Conservation (phyloP, 345 rosid species). For the Brassica rapa region DNA sequence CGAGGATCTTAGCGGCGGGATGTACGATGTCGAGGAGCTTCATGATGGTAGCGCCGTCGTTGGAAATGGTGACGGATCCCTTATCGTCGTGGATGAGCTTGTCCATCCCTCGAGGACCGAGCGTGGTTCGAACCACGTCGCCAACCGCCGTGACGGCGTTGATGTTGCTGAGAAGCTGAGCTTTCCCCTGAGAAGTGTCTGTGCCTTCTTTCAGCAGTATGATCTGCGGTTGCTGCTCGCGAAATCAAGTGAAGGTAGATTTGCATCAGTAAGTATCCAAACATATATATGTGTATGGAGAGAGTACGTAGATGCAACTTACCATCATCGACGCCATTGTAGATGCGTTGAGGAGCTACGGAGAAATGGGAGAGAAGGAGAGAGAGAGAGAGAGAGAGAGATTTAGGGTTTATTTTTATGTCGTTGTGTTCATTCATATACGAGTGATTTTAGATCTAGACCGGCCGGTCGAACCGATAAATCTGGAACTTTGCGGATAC, state of each 20-base stretch:
- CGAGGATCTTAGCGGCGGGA: slow-evolving; percentile 99
- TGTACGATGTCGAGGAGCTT: slow-evolving; percentile 94
- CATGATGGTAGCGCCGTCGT: slow-evolving; percentile 99
- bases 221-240: slow-evolving; percentile 96
- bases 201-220: slow-evolving; percentile 97
- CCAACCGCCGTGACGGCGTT: slow-evolving; percentile 94
- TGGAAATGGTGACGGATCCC: slow-evolving; percentile 89
- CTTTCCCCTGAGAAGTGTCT: slow-evolving; percentile 94
- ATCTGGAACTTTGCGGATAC: background rate
- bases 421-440: slow-evolving; percentile 12
- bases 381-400: background rate
- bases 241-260: no score
- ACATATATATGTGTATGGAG: background rate
- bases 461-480: slow-evolving; percentile 30
- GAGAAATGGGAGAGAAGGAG: slow-evolving; percentile 14
- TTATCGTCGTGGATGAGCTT: slow-evolving; percentile 97
- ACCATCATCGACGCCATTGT: slow-evolving; percentile 58
- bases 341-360: slow-evolving; percentile 26
- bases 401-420: slow-evolving; percentile 41
- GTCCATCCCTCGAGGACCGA: slow-evolving; percentile 99
- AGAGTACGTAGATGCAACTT: slow-evolving; percentile 18
- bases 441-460: slow-evolving; percentile 26
- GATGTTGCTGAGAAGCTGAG: slow-evolving; percentile 94
- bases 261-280: background rate
- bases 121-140: slow-evolving; percentile 86